Evolutionary conservation across 352 stramenopile species (phyloP).

Genomic region (Globisporangium sylvaticum): DNA sequence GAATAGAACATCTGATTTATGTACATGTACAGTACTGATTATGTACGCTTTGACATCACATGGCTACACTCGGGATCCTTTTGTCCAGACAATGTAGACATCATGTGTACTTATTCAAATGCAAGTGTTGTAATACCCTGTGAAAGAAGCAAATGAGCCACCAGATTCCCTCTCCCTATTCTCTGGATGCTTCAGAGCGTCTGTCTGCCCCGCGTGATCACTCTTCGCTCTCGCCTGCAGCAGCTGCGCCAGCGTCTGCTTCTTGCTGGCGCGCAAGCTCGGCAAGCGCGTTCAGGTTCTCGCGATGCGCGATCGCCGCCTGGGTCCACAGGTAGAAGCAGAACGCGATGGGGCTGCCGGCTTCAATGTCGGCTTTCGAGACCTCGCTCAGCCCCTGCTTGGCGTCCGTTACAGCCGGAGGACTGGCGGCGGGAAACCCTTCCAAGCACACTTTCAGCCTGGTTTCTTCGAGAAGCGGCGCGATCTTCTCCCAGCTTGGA

Average conservation of each 20-base stretch:
- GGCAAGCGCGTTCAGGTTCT: slow-evolving; percentile 40
- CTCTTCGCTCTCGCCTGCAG: slow-evolving; percentile 3
- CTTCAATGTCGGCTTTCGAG: slow-evolving; percentile 49
- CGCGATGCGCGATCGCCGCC: slow-evolving; percentile 42
- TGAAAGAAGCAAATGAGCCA: not conserved
- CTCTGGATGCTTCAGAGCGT: no score
- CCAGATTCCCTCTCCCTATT: no score
- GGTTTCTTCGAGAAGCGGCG: slow-evolving; percentile 36
- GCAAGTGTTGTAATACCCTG: not conserved
- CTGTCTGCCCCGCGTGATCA: not conserved
- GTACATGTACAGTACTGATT: not conserved
- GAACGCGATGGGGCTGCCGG: slow-evolving; percentile 35
- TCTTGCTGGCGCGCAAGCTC: slow-evolving; percentile 39
- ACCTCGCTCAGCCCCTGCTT: slow-evolving; percentile 47
- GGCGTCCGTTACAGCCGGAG: slow-evolving; percentile 19
- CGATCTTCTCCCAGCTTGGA: slow-evolving; percentile 63
- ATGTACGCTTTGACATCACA: not conserved
- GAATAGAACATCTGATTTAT: not conserved
- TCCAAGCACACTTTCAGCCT: slow-evolving; percentile 24
- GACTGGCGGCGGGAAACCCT: slow-evolving; percentile 18
- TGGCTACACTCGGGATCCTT: not conserved
- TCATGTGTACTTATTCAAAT: not conserved
- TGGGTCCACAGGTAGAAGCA: slow-evolving; percentile 56
- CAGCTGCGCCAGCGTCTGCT: slow-evolving; percentile 22
- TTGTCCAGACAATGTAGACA: not conserved